phyloP scores from a whole-genome alignment of 352 stramenopile species.

The Pelagophyceae sp. region DNA sequence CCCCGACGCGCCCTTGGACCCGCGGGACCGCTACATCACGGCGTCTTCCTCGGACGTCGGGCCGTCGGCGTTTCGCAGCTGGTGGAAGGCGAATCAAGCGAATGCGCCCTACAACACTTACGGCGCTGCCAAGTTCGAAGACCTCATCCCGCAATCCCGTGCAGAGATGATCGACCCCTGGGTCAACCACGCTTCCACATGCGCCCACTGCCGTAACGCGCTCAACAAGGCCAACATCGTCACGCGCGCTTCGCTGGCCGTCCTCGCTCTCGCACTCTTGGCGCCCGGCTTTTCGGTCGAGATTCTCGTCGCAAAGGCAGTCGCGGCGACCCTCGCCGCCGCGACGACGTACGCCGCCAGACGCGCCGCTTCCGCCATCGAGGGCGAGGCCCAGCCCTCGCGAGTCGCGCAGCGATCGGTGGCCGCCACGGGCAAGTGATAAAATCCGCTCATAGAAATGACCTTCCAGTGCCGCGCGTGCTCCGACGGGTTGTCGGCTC shows the following conservation, averaged over 20 bases:
- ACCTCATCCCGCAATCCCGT: conserved; percentile 22
- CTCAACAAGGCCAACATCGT: conserved; percentile 27
- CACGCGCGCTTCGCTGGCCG: conserved; percentile 8
- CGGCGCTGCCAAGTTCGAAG: conserved; percentile 19
- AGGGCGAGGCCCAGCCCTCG: neutral
- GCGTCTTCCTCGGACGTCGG: conserved; percentile 33
- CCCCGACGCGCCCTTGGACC: conserved; percentile 19
- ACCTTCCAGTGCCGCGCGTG: too few species aligned
- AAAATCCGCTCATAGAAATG: too few species aligned
- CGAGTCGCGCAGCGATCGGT: neutral
- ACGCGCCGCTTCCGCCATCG: neutral
- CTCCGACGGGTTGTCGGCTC: too few species aligned
- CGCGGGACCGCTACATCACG: conserved; percentile 27
- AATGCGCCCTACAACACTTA: conserved; percentile 28
- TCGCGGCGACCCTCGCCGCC: neutral
- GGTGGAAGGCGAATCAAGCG: conserved; percentile 33
- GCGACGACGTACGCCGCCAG: neutral
- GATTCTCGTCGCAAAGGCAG: neutral
- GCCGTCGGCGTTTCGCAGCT: conserved; percentile 32
- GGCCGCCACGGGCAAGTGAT: neutral
- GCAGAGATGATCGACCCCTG: conserved; percentile 39
- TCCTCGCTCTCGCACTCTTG: neutral
- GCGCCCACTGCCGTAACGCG: conserved; percentile 31
- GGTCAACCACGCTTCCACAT: conserved; percentile 35
- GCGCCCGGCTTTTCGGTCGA: neutral